Percentiles rank a stretch among this genome's conserved stretches.
These are phyloP conservation scores for Cyberlindnera mycetangii DNA, from an alignment of 805 yeast species.

Conservation along the genomic window DNA sequence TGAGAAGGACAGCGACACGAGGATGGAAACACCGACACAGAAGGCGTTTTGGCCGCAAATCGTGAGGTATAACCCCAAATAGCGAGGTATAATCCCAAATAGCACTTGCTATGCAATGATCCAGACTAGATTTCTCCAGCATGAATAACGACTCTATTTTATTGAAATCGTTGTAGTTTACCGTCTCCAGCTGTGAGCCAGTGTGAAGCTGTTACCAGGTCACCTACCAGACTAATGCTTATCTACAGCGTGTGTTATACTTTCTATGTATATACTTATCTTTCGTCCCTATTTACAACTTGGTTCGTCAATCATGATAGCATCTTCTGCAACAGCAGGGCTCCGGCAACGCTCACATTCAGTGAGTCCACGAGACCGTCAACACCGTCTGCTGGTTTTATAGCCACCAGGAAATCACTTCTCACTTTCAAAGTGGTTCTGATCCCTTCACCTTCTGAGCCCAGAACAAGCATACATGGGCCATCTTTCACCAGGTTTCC, in stretches of 20 bases:
- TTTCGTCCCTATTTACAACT: background rate
- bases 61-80: background rate
- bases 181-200: too few relatives aligned
- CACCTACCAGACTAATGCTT: too few relatives aligned
- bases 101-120: too few relatives aligned
- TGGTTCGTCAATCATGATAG: background rate
- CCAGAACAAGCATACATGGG: conserved; percentile 73
- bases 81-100: background rate
- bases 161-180: too few relatives aligned
- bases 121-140: too few relatives aligned
- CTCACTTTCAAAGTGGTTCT: conserved; percentile 59
- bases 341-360: conserved; percentile 89
- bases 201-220: too few relatives aligned
- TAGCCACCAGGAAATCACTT: conserved; percentile 46
- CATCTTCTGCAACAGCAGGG: conserved; percentile 49
- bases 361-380: conserved; percentile 62
- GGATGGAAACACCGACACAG: background rate
- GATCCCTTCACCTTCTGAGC: conserved; percentile 84
- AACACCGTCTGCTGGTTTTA: conserved; percentile 31
- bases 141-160: too few relatives aligned
- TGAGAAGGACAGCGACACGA: background rate
- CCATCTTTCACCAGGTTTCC: conserved; percentile 38
- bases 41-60: conserved; percentile 5
- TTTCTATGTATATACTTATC: too few relatives aligned
- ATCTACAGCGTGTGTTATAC: too few relatives aligned